phyloP scores from a whole-genome alignment of 345 rosid genomes.

The Nasturtium officinale region DNA sequence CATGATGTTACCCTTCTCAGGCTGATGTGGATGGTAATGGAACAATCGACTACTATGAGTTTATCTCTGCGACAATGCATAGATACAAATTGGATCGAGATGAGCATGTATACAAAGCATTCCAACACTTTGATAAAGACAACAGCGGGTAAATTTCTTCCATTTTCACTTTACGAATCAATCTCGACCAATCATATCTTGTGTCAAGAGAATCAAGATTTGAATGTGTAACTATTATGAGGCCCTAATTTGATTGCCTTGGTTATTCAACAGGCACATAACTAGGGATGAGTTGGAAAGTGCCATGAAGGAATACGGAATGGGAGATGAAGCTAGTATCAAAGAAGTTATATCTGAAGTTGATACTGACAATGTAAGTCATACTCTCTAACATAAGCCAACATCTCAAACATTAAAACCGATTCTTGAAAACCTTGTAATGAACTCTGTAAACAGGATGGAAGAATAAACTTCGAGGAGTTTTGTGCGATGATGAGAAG shows the following conservation, averaged over 20 bases:
- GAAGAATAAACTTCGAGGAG: conserved; percentile 86
- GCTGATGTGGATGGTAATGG: conserved; percentile 92
- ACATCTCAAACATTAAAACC: not conserved
- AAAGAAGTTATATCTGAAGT: conserved; percentile 83
- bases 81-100: conserved; percentile 67
- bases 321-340: conserved; percentile 82
- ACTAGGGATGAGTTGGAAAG: conserved; percentile 85
- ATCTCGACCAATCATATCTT: not conserved
- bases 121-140: conserved; percentile 81
- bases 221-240: not conserved
- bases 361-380: conserved; percentile 84
- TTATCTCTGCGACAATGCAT: conserved; percentile 92
- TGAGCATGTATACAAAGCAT: conserved; percentile 79
- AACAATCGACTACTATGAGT: conserved; percentile 77
- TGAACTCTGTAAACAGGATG: conserved; percentile 56
- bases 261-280: conserved; percentile 51
- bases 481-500: conserved; percentile 96
- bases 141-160: conserved; percentile 59
- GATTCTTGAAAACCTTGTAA: not conserved
- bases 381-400: not conserved
- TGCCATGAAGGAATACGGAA: conserved; percentile 89
- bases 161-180: not conserved
- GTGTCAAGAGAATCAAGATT: not conserved
- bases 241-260: not conserved
- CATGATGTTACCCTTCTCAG: conserved; percentile 40